Evolutionary conservation across 2,329 filamentous ascomycete species (phyloP).

Genomic region (Arachnomyces sp.): DNA sequence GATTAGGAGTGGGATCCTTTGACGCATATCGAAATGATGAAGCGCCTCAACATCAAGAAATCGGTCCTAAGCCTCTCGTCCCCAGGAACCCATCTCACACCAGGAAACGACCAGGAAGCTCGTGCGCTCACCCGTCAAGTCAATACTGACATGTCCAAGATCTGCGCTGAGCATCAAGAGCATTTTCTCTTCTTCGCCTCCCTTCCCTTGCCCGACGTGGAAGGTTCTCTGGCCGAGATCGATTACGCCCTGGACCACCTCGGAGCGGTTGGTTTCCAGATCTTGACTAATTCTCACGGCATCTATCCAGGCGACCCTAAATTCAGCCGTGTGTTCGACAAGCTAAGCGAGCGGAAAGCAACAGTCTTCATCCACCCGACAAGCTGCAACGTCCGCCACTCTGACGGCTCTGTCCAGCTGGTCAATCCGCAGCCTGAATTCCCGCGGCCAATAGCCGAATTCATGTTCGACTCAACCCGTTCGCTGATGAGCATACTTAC

Average conservation of each 20-base stretch:
- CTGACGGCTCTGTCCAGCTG: no score
- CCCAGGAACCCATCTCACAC: conserved; percentile 44
- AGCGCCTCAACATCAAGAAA: no score
- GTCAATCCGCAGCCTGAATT: no score
- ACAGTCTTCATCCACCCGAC: conserved; percentile 51
- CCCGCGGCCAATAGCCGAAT: conserved; percentile 34
- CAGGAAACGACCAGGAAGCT: conserved; percentile 30
- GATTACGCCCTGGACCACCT: conserved; percentile 33
- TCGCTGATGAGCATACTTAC: conserved; percentile 18
- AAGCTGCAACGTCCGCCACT: no score
- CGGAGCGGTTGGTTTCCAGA: conserved; percentile 44
- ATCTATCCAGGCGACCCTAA: conserved; percentile 43
- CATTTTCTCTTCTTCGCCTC: conserved; percentile 49
- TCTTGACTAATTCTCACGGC: conserved; percentile 48
- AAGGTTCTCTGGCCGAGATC: conserved; percentile 43
- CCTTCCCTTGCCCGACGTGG: conserved; percentile 45
- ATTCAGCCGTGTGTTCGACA: conserved; percentile 42
- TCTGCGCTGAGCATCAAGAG: conserved; percentile 18
- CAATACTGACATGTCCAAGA: conserved; percentile 21
- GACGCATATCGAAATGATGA: no score
- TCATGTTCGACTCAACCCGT: conserved; percentile 20
- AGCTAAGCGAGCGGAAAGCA: conserved; percentile 40
- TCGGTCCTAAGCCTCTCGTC: conserved; percentile 50
- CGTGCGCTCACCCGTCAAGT: conserved; percentile 32
- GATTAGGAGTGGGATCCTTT: no score